Evolutionary conservation across 2,329 filamentous ascomycete genomes (phyloP).

Genomic region (Pseudocercospora cruenta): DNA sequence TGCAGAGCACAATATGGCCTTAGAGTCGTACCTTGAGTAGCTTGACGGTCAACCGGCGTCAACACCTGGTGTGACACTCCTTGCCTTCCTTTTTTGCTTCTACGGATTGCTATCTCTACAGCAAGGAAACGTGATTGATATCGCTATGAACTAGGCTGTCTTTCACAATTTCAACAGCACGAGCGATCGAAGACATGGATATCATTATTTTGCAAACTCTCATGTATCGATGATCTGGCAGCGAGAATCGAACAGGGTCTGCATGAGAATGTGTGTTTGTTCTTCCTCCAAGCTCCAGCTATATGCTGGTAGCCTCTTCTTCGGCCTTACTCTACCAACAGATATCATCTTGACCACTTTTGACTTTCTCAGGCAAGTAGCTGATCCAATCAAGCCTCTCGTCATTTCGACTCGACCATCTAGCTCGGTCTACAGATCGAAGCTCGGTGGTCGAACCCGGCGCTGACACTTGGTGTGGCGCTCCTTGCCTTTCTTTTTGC

Average conservation of each 20-base stretch:
- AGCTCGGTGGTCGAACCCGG: background rate
- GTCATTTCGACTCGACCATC: background rate
- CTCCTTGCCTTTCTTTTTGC: background rate
- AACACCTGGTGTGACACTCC: background rate
- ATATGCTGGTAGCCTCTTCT: background rate
- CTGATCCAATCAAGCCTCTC: constrained; percentile 1
- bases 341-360: background rate
- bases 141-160: too few relatives aligned
- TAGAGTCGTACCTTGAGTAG: too few relatives aligned
- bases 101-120: too few relatives aligned
- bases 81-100: background rate
- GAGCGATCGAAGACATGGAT: too few relatives aligned
- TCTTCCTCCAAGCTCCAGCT: too few relatives aligned
- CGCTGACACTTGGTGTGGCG: background rate
- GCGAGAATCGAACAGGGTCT: too few relatives aligned
- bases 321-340: background rate
- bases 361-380: background rate
- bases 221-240: too few relatives aligned
- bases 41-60: background rate
- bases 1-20: too few relatives aligned
- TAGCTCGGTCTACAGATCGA: background rate
- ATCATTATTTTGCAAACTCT: too few relatives aligned
- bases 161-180: too few relatives aligned
- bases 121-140: too few relatives aligned
- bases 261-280: too few relatives aligned